phyloP scores from a whole-genome alignment of 768 basidiomycete genomes.

The Sutorius australiensis region DNA sequence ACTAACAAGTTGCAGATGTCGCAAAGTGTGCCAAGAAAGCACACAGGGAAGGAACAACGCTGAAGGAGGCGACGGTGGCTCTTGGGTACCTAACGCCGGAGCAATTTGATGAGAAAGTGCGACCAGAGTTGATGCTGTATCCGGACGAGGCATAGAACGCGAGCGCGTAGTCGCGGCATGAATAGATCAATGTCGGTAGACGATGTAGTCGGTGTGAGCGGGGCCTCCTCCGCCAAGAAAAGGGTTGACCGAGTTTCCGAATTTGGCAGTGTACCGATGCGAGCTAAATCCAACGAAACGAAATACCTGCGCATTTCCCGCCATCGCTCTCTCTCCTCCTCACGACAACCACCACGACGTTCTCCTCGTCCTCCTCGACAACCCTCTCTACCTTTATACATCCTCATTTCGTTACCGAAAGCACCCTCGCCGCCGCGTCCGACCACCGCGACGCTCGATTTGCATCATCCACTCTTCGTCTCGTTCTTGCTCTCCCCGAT shows the following conservation, averaged over 20 bases:
- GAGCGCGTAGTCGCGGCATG: not conserved
- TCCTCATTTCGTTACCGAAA: not conserved
- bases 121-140: conserved; percentile 86
- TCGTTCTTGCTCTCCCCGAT: not conserved
- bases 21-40: conserved; percentile 99
- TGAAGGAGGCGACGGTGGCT: conserved; percentile 91
- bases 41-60: conserved; percentile 95
- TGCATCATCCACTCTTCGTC: not conserved
- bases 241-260: conserved; percentile 24
- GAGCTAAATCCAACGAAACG: conserved; percentile 36
- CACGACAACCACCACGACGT: conserved; percentile 20
- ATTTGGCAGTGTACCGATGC: conserved; percentile 33
- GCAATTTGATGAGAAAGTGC: conserved; percentile 92
- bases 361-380: conserved; percentile 9
- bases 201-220: not conserved
- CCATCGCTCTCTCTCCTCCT: conserved; percentile 25
- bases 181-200: not conserved
- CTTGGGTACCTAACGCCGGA: conserved; percentile 83
- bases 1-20: conserved; percentile 58
- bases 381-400: not conserved
- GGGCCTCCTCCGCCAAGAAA: conserved; percentile 26
- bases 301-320: conserved; percentile 33
- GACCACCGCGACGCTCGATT: not conserved
- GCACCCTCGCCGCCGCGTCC: not conserved
- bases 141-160: conserved; percentile 49